Percentiles rank a stretch among this genome's conserved stretches.
Conservation (phyloP, 352 stramenopile species). For the Phytophthora hybrid region DNA sequence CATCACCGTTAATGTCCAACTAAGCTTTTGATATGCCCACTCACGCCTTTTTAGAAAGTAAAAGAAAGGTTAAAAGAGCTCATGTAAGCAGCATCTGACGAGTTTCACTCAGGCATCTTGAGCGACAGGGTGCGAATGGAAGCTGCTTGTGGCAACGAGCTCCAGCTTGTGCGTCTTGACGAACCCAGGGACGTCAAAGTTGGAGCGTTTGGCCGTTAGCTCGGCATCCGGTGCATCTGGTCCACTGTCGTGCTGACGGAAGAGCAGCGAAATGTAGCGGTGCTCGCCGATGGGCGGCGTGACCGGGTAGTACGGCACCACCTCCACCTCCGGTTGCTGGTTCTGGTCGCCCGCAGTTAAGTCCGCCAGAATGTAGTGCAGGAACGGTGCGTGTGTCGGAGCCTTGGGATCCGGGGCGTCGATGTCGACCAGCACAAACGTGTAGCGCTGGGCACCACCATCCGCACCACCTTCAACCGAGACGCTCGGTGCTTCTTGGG, state of each 20-base stretch:
- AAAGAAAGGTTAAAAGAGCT: constrained; percentile 4
- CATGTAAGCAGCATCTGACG: background rate
- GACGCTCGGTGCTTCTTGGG: constrained; percentile 43
- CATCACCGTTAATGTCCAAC: constrained; percentile 1
- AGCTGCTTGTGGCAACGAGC: constrained; percentile 44
- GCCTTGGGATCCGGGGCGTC: constrained; percentile 64
- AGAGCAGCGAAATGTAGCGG: constrained; percentile 67
- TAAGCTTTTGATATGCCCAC: background rate
- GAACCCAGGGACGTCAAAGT: constrained; percentile 62
- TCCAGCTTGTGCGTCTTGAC: constrained; percentile 40
- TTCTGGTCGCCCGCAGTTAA: constrained; percentile 17
- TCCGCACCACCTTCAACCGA: constrained; percentile 20
- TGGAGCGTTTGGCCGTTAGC: constrained; percentile 46
- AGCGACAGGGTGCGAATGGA: constrained; percentile 50
- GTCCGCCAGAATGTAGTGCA: constrained; percentile 71
- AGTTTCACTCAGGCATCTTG: constrained; percentile 24
- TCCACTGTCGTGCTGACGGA: constrained; percentile 37
- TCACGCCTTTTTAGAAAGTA: background rate
- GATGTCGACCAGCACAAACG: constrained; percentile 74
- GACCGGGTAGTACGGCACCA: constrained; percentile 74
- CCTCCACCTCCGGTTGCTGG: constrained; percentile 24
- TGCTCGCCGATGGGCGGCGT: constrained; percentile 59
- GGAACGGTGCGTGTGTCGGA: constrained; percentile 68
- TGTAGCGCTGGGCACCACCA: constrained; percentile 47
- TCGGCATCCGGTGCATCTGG: constrained; percentile 18